phyloP scores from a whole-genome alignment of 2,329 filamentous ascomycete species.

The Lasiodiplodia gonubiensis region DNA sequence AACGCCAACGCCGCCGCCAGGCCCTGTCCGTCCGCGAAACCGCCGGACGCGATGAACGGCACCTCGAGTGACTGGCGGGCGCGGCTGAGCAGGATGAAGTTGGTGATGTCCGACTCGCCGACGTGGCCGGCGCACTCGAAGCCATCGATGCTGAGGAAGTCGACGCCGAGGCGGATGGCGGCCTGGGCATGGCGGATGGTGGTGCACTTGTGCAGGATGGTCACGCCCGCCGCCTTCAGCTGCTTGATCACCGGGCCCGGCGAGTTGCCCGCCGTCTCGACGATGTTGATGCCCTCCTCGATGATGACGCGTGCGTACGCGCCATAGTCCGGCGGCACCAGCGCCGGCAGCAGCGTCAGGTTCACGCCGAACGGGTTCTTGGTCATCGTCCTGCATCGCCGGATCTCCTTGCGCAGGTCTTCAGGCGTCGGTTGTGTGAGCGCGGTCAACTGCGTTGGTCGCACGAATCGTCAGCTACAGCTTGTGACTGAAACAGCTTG shows the following conservation, averaged over 20 bases:
- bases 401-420: slow-evolving; percentile 92
- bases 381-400: slow-evolving; percentile 80
- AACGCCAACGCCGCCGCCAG: slow-evolving; percentile 88
- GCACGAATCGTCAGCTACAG: slow-evolving; percentile 6
- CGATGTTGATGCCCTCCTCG: slow-evolving; percentile 87
- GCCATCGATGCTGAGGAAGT: slow-evolving; percentile 95
- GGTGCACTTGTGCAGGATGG: slow-evolving; percentile 95
- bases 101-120: slow-evolving; percentile 85
- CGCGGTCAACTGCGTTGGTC: slow-evolving; percentile 65
- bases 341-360: slow-evolving; percentile 87
- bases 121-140: slow-evolving; percentile 96
- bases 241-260: slow-evolving; percentile 89
- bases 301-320: slow-evolving; percentile 93
- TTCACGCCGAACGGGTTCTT: slow-evolving; percentile 88
- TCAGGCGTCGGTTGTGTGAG: slow-evolving; percentile 93
- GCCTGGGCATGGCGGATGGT: slow-evolving; percentile 91
- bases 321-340: slow-evolving; percentile 88
- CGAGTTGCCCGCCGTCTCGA: slow-evolving; percentile 90
- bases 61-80: slow-evolving; percentile 83
- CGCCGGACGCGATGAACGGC: slow-evolving; percentile 94
- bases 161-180: slow-evolving; percentile 91
- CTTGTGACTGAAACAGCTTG: slow-evolving; percentile 1
- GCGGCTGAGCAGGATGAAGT: slow-evolving; percentile 84
- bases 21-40: slow-evolving; percentile 93
- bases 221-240: slow-evolving; percentile 79